Conservation (phyloP, 331 rosid species). For the Rosa hybrid region DNA sequence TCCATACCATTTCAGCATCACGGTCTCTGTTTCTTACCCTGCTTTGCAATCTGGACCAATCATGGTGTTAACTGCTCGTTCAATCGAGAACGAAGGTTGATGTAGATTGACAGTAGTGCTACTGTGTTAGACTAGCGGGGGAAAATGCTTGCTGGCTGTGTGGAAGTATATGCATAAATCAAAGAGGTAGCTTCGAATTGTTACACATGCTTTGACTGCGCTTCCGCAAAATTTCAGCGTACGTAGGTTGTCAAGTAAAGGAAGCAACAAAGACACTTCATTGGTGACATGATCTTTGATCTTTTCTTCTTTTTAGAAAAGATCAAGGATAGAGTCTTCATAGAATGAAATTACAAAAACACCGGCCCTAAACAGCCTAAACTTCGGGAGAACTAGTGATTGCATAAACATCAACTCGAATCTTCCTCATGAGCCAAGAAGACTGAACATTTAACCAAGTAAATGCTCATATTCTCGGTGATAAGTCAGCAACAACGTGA, state of each 20-base stretch:
- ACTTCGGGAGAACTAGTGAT: not conserved
- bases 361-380: not conserved
- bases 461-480: no score
- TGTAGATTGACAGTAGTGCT: not conserved
- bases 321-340: not conserved
- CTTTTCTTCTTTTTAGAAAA: no score
- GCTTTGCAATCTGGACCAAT: not conserved
- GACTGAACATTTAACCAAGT: not conserved
- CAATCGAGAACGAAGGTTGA: not conserved
- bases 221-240: not conserved
- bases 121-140: not conserved
- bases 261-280: not conserved
- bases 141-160: not conserved
- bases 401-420: not conserved
- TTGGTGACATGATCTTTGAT: not conserved
- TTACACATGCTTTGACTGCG: not conserved
- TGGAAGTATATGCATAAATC: not conserved
- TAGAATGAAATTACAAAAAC: not conserved
- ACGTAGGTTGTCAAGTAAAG: not conserved
- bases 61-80: not conserved
- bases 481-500: no score
- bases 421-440: not conserved
- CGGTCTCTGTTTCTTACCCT: not conserved
- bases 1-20: constrained; percentile 1
- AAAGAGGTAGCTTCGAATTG: constrained; percentile 9